Evolutionary conservation across 495 filamentous ascomycete species (phyloP).

Genomic region (Penicillium goetzii): DNA sequence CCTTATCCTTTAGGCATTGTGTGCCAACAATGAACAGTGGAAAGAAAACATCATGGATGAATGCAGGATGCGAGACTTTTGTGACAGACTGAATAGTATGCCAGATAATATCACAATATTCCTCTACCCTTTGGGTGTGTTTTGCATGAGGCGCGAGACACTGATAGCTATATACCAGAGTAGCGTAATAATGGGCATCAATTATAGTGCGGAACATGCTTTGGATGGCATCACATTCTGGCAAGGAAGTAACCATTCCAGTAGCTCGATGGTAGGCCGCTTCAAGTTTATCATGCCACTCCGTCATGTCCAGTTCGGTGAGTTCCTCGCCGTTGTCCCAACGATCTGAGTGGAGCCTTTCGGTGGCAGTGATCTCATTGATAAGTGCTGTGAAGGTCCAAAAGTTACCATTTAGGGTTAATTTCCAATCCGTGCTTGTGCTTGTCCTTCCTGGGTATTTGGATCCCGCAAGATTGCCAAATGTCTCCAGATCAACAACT

Average conservation of each 20-base stretch:
- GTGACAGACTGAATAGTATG: constrained; percentile 13
- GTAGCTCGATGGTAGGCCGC: constrained; percentile 18
- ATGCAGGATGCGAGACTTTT: background rate
- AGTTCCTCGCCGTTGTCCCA: background rate
- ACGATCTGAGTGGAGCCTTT: constrained; percentile 11
- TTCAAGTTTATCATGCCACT: constrained; percentile 20
- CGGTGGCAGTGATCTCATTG: constrained; percentile 18
- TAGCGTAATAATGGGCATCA: constrained; percentile 22
- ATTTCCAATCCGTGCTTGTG: background rate
- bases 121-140: background rate
- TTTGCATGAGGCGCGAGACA: constrained; percentile 12
- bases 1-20: constrained; percentile 2
- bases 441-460: background rate
- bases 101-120: constrained; percentile 10
- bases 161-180: constrained; percentile 25
- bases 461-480: constrained; percentile 17
- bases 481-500: constrained; percentile 24
- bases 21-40: constrained; percentile 30
- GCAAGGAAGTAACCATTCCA: background rate
- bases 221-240: constrained; percentile 4
- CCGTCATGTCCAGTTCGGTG: constrained; percentile 10
- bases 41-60: constrained; percentile 27
- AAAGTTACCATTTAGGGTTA: constrained; percentile 3
- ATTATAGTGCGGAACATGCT: constrained; percentile 18
- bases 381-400: constrained; percentile 24